Evolutionary conservation across 2,329 filamentous ascomycete species (phyloP).

Genomic region (Neonectria sp.): DNA sequence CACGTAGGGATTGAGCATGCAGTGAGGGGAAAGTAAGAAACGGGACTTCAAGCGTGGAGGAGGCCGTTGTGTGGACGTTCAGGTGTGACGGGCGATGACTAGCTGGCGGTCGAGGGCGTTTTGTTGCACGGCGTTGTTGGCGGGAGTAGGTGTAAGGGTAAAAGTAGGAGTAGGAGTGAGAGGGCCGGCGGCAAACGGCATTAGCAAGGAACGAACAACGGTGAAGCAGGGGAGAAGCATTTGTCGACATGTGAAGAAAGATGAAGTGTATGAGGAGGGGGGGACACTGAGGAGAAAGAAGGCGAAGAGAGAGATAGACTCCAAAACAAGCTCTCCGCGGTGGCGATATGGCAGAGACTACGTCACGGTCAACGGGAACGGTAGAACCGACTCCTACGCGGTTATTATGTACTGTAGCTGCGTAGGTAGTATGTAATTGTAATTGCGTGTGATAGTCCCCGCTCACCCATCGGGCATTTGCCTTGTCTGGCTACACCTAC

Average conservation of each 20-base stretch:
- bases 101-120: neutral
- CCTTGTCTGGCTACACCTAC: neutral
- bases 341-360: constrained; percentile 2
- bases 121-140: constrained; percentile 19
- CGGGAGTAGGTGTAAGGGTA: neutral
- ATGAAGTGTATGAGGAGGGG: neutral
- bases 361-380: constrained; percentile 1
- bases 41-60: neutral
- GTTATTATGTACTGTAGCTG: neutral
- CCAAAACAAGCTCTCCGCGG: neutral
- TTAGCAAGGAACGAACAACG: neutral
- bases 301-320: neutral
- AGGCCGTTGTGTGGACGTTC: neutral
- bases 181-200: neutral
- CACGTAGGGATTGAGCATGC: neutral
- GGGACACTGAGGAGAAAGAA: neutral
- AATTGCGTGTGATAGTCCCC: neutral
- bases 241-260: constrained; percentile 8
- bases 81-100: constrained; percentile 17
- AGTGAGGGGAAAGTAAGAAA: neutral
- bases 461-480: neutral
- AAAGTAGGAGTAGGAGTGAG: constrained; percentile 1
- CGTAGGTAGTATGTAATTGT: neutral
- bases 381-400: neutral
- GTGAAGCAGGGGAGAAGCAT: constrained; percentile 1